Evolutionary conservation across 768 basidiomycete species (phyloP).

Genomic region (Lentinula guzmanii): DNA sequence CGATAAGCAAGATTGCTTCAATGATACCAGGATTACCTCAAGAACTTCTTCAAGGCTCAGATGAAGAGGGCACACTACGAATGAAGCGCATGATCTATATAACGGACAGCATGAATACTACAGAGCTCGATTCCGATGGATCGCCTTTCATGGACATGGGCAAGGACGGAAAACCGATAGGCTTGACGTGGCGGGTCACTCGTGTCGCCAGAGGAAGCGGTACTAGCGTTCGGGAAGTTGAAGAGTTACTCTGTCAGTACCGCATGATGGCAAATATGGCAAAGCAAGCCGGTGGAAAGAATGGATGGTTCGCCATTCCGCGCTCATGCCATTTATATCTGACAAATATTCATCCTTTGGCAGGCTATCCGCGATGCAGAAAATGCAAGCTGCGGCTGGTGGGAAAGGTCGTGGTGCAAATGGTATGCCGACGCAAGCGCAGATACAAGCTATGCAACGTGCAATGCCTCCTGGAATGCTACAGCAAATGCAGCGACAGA

Average conservation of each 20-base stretch:
- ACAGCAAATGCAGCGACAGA: conserved; percentile 84
- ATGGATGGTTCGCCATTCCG: conserved; percentile 64
- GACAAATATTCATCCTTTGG: conserved; percentile 5
- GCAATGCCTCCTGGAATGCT: conserved; percentile 94
- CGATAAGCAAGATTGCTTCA: conserved; percentile 94
- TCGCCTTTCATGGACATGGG: conserved; percentile 80
- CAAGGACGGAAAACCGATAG: conserved; percentile 78
- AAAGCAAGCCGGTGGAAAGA: conserved; percentile 95
- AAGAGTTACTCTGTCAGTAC: conserved; percentile 93
- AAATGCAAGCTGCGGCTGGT: conserved; percentile 83
- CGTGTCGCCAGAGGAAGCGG: conserved; percentile 92
- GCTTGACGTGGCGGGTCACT: conserved; percentile 86
- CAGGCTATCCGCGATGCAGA: conserved; percentile 85
- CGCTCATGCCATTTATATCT: neutral
- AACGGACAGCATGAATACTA: conserved; percentile 94
- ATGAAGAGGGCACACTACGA: conserved; percentile 85
- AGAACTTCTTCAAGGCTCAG: conserved; percentile 84
- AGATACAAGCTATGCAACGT: conserved; percentile 94
- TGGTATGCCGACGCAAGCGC: conserved; percentile 88
- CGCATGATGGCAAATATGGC: conserved; percentile 99
- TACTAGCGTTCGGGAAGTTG: conserved; percentile 95
- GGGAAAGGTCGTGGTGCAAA: conserved; percentile 83
- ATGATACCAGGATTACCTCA: conserved; percentile 98
- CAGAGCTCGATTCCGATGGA: conserved; percentile 94
- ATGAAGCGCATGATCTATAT: conserved; percentile 99